Evolutionary conservation across 441 rosid genomes (phyloP), one percentile per base, ranked within the genome.

Genomic region (Pelargonium australe): DNA sequence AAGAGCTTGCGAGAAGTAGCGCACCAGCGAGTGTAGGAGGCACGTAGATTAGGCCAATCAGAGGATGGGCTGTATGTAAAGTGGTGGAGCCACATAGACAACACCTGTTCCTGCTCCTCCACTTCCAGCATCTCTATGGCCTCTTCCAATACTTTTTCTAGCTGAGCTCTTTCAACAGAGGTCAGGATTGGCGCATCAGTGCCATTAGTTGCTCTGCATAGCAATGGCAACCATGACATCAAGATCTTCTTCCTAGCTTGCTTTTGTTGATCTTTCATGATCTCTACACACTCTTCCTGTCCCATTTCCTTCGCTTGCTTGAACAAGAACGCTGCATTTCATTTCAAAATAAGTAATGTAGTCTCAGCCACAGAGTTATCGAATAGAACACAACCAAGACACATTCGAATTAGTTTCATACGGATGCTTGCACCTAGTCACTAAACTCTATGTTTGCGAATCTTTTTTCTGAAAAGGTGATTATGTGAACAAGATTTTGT

Each of bases 1-100:
- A 88, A 73, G 66, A 81, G 85, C 77, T 75, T 78, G 62, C 96
- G 98, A 77, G 98, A 86, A 64, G 89, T 76, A 19, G 71, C 58
- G 69, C 88, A 90, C 95, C 95, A 92, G 47, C 85, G 85, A 51
- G 82, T 67, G 75, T 82, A 92, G 10, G 88, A 87, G 49, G 74
- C 68, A 31, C 77, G 84, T 65, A 92, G 95, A 57, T 90, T 87
- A 67, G 98, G 98, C 98, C 96, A 90, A 76, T 92, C 96, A 0
- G 96, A 87, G 66, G 89, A 84, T 4, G 92, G 71, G 64, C 78
- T 78, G 67, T 75, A 69, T 1, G 86, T 79, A 86, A 87, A 90
- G 76, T 90, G 92, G 69, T 84, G 92, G 49, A 92, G 89, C 98
- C 98, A 92, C 41, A 90, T 78, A 14, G 95, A 84, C 58, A 92